Evolutionary conservation across 108 stramenopile genomes (phyloP).

Genomic region (Cyclotella sp.): DNA sequence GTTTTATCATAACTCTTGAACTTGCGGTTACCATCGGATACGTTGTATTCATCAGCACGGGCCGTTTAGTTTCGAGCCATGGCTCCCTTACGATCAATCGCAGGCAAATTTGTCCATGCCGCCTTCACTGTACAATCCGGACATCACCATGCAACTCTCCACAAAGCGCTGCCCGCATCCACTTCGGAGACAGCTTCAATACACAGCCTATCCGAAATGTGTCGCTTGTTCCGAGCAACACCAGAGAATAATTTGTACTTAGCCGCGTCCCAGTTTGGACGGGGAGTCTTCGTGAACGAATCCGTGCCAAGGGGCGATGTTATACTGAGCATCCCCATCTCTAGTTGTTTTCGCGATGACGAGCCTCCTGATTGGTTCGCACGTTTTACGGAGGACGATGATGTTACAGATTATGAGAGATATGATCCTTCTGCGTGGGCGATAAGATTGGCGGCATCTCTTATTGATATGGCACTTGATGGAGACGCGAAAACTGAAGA

Average conservation of each 20-base stretch:
- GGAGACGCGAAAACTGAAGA: neutral
- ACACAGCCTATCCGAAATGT: neutral
- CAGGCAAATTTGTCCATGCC: too few relatives aligned
- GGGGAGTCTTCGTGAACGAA: neutral
- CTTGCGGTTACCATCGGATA: too few relatives aligned
- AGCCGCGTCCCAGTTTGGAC: neutral
- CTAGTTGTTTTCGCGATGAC: conserved; percentile 73
- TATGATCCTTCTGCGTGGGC: conserved; percentile 62
- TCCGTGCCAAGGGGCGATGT: conserved; percentile 39
- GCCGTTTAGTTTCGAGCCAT: too few relatives aligned
- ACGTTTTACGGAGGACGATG: conserved; percentile 20
- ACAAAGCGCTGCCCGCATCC: neutral
- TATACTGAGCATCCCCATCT: conserved; percentile 66
- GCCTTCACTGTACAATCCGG: too few relatives aligned
- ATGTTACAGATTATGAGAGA: conserved; percentile 34
- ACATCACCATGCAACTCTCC: too few relatives aligned
- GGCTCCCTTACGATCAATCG: too few relatives aligned
- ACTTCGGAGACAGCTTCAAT: neutral
- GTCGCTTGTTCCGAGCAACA: neutral
- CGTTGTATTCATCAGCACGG: too few relatives aligned
- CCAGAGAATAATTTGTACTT: neutral
- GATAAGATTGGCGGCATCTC: conserved; percentile 67
- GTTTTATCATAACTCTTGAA: too few relatives aligned
- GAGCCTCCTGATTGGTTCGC: conserved; percentile 58
- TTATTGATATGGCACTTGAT: conserved; percentile 55